phyloP scores from a whole-genome alignment of 345 rosid genomes.

The Populus davidiana region DNA sequence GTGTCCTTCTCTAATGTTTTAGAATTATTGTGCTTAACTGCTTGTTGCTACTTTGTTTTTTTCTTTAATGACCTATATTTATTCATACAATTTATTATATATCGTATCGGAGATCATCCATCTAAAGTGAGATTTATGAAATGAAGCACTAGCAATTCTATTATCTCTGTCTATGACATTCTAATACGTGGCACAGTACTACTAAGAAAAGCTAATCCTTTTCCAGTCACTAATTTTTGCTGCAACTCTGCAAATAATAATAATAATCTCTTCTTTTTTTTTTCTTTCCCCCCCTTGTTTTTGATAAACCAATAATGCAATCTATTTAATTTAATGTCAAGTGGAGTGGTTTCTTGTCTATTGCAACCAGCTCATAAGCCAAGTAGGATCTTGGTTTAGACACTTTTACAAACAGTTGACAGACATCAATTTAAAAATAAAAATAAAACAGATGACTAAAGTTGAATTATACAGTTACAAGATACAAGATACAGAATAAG shows the following conservation, averaged over 20 bases:
- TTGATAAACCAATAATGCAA: neutral
- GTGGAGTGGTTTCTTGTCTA: neutral
- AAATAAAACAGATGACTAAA: too few relatives aligned
- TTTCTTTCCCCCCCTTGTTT: neutral
- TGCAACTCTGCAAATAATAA: neutral
- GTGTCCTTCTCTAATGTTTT: too few relatives aligned
- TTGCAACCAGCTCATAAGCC: neutral
- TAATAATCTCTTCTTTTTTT: too few relatives aligned
- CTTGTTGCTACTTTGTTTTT: too few relatives aligned
- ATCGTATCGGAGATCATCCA: too few relatives aligned
- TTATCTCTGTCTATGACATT: too few relatives aligned
- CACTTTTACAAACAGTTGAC: constrained; percentile 16
- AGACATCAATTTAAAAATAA: too few relatives aligned
- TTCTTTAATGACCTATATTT: too few relatives aligned
- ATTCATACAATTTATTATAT: too few relatives aligned
- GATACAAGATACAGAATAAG: neutral
- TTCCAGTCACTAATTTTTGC: neutral
- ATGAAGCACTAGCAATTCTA: too few relatives aligned
- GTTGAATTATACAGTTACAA: neutral
- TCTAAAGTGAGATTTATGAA: too few relatives aligned
- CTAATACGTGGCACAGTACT: neutral
- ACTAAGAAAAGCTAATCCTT: neutral
- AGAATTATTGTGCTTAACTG: too few relatives aligned
- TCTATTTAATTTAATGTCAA: neutral
- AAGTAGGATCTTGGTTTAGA: neutral